These are phyloP conservation scores for Ophiostoma sp. DNA, from an alignment of 2,329 filamentous ascomycete genomes.

Conservation along the genomic window DNA sequence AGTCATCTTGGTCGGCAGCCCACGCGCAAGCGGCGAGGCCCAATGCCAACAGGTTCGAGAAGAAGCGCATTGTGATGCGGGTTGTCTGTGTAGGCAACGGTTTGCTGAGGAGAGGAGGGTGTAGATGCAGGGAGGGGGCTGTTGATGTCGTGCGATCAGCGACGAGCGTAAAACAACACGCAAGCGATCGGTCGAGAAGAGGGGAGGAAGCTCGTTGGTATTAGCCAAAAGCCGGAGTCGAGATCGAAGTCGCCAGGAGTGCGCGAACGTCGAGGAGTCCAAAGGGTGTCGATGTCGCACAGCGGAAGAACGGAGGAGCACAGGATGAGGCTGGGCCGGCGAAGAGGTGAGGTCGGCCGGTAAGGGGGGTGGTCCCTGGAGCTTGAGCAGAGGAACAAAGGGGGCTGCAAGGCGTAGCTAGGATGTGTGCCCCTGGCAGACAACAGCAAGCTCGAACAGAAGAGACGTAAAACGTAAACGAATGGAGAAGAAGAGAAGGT, in stretches of 20 bases:
- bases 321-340: not conserved
- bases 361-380: not conserved
- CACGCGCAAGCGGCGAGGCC: conserved; percentile 48
- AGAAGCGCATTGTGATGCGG: conserved; percentile 1
- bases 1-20: conserved; percentile 40
- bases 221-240: not conserved
- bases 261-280: not conserved
- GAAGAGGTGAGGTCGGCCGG: not conserved
- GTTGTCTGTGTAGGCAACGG: not conserved
- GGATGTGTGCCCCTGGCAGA: conserved; percentile 10
- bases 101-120: not conserved
- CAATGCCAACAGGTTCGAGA: conserved; percentile 41
- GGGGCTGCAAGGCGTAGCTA: not conserved
- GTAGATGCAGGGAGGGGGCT: not conserved
- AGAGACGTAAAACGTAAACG: not conserved
- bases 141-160: not conserved
- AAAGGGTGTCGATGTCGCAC: not conserved
- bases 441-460: too few relatives aligned
- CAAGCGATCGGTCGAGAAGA: not conserved
- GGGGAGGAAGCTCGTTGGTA: not conserved
- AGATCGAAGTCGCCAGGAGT: not conserved
- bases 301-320: not conserved
- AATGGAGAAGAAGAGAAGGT: conserved; percentile 8
- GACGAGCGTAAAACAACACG: too few relatives aligned
- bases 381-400: conserved; percentile 5